Conservation (phyloP, 1,139 yeast genomes). For the Oligophagozyma castellii region DNA sequence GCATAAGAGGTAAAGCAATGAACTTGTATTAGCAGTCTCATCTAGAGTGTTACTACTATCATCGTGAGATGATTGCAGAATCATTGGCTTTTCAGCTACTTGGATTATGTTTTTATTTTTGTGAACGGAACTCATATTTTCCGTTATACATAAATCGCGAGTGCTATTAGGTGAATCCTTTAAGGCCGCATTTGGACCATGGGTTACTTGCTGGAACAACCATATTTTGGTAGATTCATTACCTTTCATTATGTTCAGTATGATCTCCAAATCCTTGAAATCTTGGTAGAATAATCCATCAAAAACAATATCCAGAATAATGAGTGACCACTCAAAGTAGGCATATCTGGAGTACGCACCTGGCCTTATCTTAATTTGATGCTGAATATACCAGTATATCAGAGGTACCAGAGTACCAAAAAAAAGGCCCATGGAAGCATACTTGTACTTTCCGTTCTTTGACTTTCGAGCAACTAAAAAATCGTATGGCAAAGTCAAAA, state of each 20-base stretch:
- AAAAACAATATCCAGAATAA: constrained; percentile 68
- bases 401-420: constrained; percentile 66
- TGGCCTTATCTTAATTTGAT: constrained; percentile 70
- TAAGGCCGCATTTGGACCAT: constrained; percentile 1
- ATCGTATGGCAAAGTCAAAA: constrained; percentile 89
- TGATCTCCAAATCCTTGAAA: constrained; percentile 31
- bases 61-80: background rate
- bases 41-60: constrained; percentile 6
- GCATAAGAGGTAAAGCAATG: constrained; percentile 31
- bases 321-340: constrained; percentile 85
- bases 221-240: constrained; percentile 5
- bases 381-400: constrained; percentile 82
- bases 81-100: constrained; percentile 1
- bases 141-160: background rate
- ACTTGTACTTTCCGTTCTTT: constrained; percentile 44
- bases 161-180: background rate
- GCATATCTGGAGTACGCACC: constrained; percentile 97
- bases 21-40: constrained; percentile 10
- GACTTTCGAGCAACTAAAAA: constrained; percentile 39
- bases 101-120: constrained; percentile 3
- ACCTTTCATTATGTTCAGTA: constrained; percentile 5
- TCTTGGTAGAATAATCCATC: constrained; percentile 71
- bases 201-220: constrained; percentile 6
- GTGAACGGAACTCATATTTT: too few species aligned
- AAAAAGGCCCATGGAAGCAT: constrained; percentile 42